Base-by-base conservation (phyloP, 257 asterid genomes). In the Solanum okadae region DNA sequence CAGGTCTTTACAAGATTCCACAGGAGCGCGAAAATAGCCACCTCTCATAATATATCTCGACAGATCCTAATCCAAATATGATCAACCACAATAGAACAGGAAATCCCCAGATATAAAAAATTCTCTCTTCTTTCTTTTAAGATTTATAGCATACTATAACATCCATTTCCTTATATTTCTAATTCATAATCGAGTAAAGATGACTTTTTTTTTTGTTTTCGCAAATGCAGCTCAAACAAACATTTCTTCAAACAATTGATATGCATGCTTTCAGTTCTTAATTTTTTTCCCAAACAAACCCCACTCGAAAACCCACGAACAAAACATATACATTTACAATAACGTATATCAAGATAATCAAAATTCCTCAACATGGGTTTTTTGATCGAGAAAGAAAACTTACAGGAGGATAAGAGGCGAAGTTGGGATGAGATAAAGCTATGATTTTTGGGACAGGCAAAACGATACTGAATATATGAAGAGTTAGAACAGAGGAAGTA, bases 401-500 rank as follows among this genome's bases (percentile, higher is more conserved):
- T 90, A 95, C 98, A 94, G 22, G 96, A 83, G 31, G 94, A 92
- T 61, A 87, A 90, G 11, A 79, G 67, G 33, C 95, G 94, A 86
- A 87, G 27, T 42, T 42, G 93, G 22, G 89, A 87, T 46, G 91
- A 76, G 86, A 87, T 56, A 68, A 85, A 85, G 88, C 4, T 77
- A 1, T 84, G 87, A 87, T 35, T 33, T 88, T 37, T n/a, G 63
- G 72, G 88, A 86, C 90, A 89, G 25, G 70, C 2, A 49, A 29
- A 81, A 81, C 3, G 67, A 81, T 27, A 42, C 29, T 31, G 46
- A 84, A 75, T 89, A 82, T 31, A 78, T 38, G 87, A 87, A 40
- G 84, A 78, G n/a, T 77, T 81, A 5, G 27, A 52, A 82, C 12
- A 85, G 90, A 85, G 44, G 79, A 90, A 94, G 89, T 88, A 78